Conservation (phyloP, 1,284 basidiomycete species). For the Apiotrichum siamense region DNA sequence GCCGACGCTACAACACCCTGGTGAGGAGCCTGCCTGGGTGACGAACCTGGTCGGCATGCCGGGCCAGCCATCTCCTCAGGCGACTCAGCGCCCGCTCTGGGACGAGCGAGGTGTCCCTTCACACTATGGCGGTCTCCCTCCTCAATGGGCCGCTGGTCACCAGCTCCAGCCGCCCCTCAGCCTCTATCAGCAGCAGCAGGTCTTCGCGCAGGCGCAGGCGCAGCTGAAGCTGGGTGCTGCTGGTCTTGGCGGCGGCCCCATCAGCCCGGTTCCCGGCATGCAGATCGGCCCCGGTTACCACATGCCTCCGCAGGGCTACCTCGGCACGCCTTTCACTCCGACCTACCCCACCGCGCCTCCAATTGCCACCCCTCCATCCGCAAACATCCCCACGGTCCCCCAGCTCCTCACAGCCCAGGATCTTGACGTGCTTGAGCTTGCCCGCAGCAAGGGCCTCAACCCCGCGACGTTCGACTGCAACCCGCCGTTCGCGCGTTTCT, state of each 20-base stretch:
- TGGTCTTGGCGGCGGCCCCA: constrained; percentile 6
- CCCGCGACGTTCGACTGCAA: constrained; percentile 75
- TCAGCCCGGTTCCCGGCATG: constrained; percentile 1
- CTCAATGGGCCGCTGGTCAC: constrained; percentile 4
- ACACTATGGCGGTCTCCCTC: background rate
- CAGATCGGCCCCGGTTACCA: background rate
- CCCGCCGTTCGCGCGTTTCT: constrained; percentile 73
- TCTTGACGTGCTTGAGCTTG: constrained; percentile 75
- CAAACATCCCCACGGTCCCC: background rate
- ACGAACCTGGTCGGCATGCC: constrained; percentile 39
- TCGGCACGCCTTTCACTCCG: constrained; percentile 14
- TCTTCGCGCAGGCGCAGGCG: constrained; percentile 10
- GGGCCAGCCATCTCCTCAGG: constrained; percentile 27
- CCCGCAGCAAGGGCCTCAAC: constrained; percentile 84
- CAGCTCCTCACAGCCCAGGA: constrained; percentile 26
- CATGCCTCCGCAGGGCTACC: constrained; percentile 11
- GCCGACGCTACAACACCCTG: constrained; percentile 1
- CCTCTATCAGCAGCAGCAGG: constrained; percentile 24
- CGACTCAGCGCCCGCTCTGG: constrained; percentile 10
- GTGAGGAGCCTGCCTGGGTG: constrained; percentile 43
- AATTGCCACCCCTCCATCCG: background rate
- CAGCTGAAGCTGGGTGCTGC: constrained; percentile 17
- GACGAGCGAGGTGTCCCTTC: constrained; percentile 11
- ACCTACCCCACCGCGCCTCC: constrained; percentile 10
- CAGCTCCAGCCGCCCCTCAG: constrained; percentile 12